These are phyloP conservation scores for Millerago galiae DNA, from an alignment of 805 yeast genomes.

Conservation along the genomic window DNA sequence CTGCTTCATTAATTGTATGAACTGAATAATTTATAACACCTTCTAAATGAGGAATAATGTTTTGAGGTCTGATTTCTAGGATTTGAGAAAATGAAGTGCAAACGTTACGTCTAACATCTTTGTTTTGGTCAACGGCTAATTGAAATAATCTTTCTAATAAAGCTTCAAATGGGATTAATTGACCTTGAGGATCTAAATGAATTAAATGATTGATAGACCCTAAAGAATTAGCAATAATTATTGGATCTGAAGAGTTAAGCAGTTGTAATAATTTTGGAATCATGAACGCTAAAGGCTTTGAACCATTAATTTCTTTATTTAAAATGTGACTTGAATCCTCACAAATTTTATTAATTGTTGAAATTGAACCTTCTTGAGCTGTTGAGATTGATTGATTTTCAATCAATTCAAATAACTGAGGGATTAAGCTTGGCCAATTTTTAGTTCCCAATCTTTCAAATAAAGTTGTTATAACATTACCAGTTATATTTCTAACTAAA, in stretches of 20 bases:
- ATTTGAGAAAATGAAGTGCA: slow-evolving; percentile 70
- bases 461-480: slow-evolving; percentile 81
- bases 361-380: slow-evolving; percentile 60
- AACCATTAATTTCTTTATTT: slow-evolving; percentile 58
- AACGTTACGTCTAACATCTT: slow-evolving; percentile 62
- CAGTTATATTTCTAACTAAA: slow-evolving; percentile 82
- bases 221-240: slow-evolving; percentile 55
- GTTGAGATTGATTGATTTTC: slow-evolving; percentile 35
- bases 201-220: slow-evolving; percentile 74
- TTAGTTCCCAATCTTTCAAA: slow-evolving; percentile 62
- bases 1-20: slow-evolving; percentile 61
- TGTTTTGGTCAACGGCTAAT: slow-evolving; percentile 57
- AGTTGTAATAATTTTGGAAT: slow-evolving; percentile 59
- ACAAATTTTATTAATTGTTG: slow-evolving; percentile 80
- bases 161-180: slow-evolving; percentile 58
- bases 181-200: slow-evolving; percentile 58
- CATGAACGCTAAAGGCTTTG: slow-evolving; percentile 61
- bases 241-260: slow-evolving; percentile 34
- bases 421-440: slow-evolving; percentile 71
- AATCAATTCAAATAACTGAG: slow-evolving; percentile 59
- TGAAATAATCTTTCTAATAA: slow-evolving; percentile 58
- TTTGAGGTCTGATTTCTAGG: slow-evolving; percentile 74
- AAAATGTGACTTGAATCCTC: slow-evolving; percentile 73
- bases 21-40: slow-evolving; percentile 84
- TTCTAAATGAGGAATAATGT: slow-evolving; percentile 66